Evolutionary conservation across 352 stramenopile genomes (phyloP).

Genomic region (Halophytophthora batemanensis): DNA sequence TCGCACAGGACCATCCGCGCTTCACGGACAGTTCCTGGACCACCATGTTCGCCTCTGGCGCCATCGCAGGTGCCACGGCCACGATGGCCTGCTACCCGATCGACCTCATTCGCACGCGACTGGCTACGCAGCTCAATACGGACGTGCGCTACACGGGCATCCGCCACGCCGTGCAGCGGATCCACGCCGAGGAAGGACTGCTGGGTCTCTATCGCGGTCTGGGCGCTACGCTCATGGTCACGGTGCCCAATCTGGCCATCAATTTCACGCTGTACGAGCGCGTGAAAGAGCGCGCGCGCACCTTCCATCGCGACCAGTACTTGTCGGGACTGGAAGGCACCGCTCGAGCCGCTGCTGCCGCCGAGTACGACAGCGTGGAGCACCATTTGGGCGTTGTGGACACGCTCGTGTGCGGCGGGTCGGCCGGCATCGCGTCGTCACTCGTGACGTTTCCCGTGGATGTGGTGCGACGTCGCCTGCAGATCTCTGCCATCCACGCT

Average conservation of each 20-base stretch:
- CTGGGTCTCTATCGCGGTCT: conserved; percentile 93
- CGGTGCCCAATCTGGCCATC: conserved; percentile 95
- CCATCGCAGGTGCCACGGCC: conserved; percentile 63
- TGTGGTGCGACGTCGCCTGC: conserved; percentile 91
- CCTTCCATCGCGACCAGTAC: conserved; percentile 58
- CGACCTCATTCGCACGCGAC: conserved; percentile 93
- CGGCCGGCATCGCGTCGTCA: conserved; percentile 89
- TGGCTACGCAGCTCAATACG: conserved; percentile 92
- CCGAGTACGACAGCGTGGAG: conserved; percentile 15
- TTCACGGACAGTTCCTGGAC: conserved; percentile 76
- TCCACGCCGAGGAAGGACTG: conserved; percentile 86
- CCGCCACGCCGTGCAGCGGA: conserved; percentile 91
- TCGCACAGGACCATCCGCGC: conserved; percentile 53
- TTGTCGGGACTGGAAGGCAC: conserved; percentile 26
- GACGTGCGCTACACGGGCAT: conserved; percentile 91
- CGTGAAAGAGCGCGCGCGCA: conserved; percentile 88
- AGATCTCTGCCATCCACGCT: conserved; percentile 91
- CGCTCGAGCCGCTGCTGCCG: conserved; percentile 20
- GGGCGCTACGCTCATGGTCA: conserved; percentile 92
- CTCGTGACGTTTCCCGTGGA: conserved; percentile 95
- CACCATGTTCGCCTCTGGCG: conserved; percentile 75
- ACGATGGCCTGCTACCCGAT: conserved; percentile 95
- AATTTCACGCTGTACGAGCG: conserved; percentile 95
- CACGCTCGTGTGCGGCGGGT: conserved; percentile 89
- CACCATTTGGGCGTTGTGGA: conserved; percentile 63